Evolutionary conservation across 192 early-diverging fungal genomes (phyloP).

Genomic region (Kappamyces sp.): DNA sequence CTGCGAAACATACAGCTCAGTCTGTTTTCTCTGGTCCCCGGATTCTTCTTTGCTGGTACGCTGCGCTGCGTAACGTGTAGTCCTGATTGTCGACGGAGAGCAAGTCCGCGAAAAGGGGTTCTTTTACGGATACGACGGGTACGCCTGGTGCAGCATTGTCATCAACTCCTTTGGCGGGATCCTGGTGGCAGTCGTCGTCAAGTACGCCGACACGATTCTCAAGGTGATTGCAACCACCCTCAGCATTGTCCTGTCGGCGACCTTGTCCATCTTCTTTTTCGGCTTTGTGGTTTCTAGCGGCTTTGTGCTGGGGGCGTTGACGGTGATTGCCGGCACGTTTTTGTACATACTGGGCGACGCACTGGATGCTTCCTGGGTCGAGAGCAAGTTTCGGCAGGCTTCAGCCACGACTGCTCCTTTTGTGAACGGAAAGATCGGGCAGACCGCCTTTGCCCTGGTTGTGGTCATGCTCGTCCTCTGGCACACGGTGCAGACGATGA

Average conservation of each 20-base stretch:
- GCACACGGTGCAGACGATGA: too few species aligned
- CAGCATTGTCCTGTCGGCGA: conserved; percentile 70
- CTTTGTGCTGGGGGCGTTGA: conserved; percentile 57
- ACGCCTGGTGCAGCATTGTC: conserved; percentile 64
- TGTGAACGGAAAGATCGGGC: too few species aligned
- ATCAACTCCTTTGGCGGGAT: conserved; percentile 75
- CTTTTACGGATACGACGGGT: conserved; percentile 68
- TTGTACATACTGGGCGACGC: background rate
- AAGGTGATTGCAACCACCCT: conserved; percentile 85
- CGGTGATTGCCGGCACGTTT: background rate
- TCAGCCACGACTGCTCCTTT: too few species aligned
- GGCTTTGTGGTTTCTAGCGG: conserved; percentile 51
- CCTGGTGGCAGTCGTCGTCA: conserved; percentile 77
- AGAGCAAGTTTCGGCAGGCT: too few species aligned
- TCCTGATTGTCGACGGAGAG: conserved; percentile 65
- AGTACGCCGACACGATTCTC: conserved; percentile 84
- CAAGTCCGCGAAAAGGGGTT: conserved; percentile 63
- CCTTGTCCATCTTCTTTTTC: conserved; percentile 72
- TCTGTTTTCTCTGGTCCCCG: conserved; percentile 12
- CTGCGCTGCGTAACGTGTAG: conserved; percentile 7
- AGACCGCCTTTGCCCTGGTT: too few species aligned
- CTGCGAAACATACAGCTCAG: conserved; percentile 11
- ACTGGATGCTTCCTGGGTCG: too few species aligned
- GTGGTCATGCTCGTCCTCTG: too few species aligned
- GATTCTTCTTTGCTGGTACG: conserved; percentile 12